Evolutionary conservation across 208 protist species (phyloP).

Genomic region (Acanthamoeba sp.): DNA sequence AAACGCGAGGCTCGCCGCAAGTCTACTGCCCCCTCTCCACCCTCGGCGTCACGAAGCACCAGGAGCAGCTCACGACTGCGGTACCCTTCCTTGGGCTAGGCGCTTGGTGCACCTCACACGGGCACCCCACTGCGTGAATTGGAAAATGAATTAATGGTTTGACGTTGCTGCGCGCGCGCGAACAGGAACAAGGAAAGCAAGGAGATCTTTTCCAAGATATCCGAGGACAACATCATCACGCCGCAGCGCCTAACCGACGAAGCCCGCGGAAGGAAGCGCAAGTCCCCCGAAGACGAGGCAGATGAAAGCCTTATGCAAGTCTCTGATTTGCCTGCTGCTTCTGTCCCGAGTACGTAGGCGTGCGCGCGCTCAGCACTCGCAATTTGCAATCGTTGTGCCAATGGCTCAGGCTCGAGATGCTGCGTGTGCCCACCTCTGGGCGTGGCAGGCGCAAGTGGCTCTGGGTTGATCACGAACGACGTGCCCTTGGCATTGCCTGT

Average conservation of each 20-base stretch:
- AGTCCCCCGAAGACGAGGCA: not conserved
- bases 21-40: not conserved
- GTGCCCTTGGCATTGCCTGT: not conserved
- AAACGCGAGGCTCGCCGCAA: constrained; percentile 32
- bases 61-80: not conserved
- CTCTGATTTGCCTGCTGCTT: not conserved
- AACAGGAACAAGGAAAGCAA: constrained; percentile 40
- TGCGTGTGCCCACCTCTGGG: too few relatives aligned
- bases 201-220: constrained; percentile 46
- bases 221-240: constrained; percentile 56
- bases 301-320: not conserved
- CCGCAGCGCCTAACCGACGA: not conserved
- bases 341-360: not conserved
- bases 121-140: too few relatives aligned
- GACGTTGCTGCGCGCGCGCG: not conserved
- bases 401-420: too few relatives aligned
- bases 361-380: not conserved
- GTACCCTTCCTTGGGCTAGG: not conserved
- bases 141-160: not conserved
- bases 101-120: too few relatives aligned
- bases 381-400: too few relatives aligned
- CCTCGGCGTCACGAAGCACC: not conserved
- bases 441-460: not conserved
- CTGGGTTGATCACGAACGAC: constrained; percentile 7
- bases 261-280: constrained; percentile 24